phyloP scores from a whole-genome alignment of 768 basidiomycete genomes.

The Mycena haematopus region DNA sequence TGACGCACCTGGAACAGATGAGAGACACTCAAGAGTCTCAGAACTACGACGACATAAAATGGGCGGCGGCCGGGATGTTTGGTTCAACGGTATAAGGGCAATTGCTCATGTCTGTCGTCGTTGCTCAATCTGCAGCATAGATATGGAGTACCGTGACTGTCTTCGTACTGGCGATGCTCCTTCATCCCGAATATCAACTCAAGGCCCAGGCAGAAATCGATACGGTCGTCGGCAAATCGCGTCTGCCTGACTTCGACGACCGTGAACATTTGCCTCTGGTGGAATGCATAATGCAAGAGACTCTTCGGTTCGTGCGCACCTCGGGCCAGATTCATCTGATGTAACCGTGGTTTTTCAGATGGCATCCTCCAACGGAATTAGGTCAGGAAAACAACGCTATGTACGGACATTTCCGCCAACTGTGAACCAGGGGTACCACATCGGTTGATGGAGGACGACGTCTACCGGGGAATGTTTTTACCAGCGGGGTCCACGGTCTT shows the following conservation, averaged over 20 bases:
- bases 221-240: constrained; percentile 35
- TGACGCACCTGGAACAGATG: neutral
- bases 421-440: constrained; percentile 36
- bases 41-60: constrained; percentile 8
- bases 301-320: constrained; percentile 6
- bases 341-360: neutral
- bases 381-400: neutral
- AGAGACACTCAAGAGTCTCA: neutral
- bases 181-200: constrained; percentile 38
- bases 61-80: constrained; percentile 21
- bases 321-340: neutral
- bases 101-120: neutral
- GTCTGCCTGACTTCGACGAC: constrained; percentile 37
- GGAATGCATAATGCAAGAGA: constrained; percentile 32
- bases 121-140: neutral
- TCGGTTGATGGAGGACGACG: constrained; percentile 22
- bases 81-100: constrained; percentile 9
- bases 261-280: constrained; percentile 33
- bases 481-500: constrained; percentile 38
- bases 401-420: neutral
- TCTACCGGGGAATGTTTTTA: constrained; percentile 44
- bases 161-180: constrained; percentile 41
- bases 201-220: constrained; percentile 42
- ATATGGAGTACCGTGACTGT: constrained; percentile 26
- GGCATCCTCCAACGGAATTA: neutral